Conservation (phyloP, 2,329 filamentous ascomycete species). For the Neonectria ditissima region DNA sequence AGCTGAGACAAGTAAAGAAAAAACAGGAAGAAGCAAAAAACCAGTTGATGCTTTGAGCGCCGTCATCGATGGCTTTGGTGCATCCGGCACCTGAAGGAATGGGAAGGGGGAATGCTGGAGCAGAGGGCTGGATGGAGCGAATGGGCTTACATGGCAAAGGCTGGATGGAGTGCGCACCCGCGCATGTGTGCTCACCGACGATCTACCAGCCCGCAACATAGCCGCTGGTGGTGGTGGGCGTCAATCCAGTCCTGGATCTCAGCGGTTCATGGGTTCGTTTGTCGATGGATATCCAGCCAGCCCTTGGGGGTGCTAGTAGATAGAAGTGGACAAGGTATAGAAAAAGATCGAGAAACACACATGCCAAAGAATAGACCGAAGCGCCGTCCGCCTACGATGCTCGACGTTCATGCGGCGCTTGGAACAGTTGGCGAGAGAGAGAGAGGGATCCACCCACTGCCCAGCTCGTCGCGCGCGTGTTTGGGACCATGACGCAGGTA, state of each 20-base stretch:
- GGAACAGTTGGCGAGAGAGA: background rate
- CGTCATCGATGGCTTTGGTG: background rate
- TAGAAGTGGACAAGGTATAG: no score
- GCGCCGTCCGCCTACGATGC: background rate
- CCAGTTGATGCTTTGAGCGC: background rate
- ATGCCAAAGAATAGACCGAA: no score
- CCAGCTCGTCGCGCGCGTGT: conserved; percentile 41
- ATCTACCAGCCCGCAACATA: background rate
- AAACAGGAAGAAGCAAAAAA: no score
- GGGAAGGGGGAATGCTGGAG: background rate
- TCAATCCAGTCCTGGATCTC: background rate
- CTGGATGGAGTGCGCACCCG: background rate
- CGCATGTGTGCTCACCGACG: background rate
- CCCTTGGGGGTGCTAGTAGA: no score
- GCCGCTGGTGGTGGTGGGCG: background rate
- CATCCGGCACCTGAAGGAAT: background rate
- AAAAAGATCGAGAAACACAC: no score
- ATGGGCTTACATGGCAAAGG: background rate
- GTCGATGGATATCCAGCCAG: no score
- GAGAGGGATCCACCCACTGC: background rate
- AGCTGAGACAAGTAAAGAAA: conserved; percentile 5
- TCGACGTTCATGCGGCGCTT: conserved; percentile 20
- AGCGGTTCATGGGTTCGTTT: background rate
- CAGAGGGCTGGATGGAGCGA: background rate
- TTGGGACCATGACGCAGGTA: conserved; percentile 30